These are phyloP conservation scores for Podila minutissima DNA, from an alignment of 192 early-diverging fungal genomes.

Conservation along the genomic window DNA sequence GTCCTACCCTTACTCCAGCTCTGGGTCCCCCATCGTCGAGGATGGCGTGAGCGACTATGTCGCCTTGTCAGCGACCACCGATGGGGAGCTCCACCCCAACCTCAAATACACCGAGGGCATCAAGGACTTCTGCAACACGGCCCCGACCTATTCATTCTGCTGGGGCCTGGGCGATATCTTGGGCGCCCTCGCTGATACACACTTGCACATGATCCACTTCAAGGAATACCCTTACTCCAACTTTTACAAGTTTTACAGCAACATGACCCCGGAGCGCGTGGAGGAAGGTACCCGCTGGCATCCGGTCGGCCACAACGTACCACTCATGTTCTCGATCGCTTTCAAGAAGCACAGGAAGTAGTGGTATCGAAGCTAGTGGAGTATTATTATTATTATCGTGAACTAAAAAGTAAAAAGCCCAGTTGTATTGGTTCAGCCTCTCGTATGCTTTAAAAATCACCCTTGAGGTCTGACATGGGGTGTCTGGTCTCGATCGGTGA, in stretches of 20 bases:
- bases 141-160: conserved; percentile 19
- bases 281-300: conserved; percentile 31
- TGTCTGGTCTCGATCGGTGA: too few relatives aligned
- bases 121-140: conserved; percentile 24
- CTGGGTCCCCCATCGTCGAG: conserved; percentile 5
- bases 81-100: conserved; percentile 19
- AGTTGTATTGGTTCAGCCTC: too few relatives aligned
- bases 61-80: conserved; percentile 4
- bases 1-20: conserved; percentile 22
- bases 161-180: conserved; percentile 39
- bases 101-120: conserved; percentile 32
- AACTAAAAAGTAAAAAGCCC: neutral
- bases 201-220: conserved; percentile 21
- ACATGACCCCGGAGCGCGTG: conserved; percentile 23
- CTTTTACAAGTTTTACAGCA: conserved; percentile 32
- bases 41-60: conserved; percentile 37
- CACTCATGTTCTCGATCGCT: conserved; percentile 39
- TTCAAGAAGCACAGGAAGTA: conserved; percentile 12
- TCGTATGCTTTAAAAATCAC: too few relatives aligned
- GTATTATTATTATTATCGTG: too few relatives aligned
- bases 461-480: too few relatives aligned
- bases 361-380: neutral
- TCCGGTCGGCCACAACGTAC: conserved; percentile 26
- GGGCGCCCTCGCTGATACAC: conserved; percentile 13
- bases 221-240: conserved; percentile 51